Percentiles rank a stretch among this genome's conserved stretches.
Evolutionary conservation across 768 basidiomycete species (phyloP).

Genomic region (Lyophyllum shimeji): DNA sequence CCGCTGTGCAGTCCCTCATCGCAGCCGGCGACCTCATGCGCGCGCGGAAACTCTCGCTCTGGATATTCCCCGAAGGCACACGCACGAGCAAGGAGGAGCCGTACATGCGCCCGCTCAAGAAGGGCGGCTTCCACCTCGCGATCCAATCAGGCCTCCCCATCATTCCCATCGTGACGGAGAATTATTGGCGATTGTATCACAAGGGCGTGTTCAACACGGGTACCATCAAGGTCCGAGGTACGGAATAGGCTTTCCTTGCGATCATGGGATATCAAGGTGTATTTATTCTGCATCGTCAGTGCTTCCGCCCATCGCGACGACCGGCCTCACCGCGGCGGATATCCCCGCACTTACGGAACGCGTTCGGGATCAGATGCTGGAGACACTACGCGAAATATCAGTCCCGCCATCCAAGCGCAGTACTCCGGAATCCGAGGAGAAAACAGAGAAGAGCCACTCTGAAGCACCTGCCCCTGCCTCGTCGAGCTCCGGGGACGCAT

Average conservation of each 20-base stretch:
- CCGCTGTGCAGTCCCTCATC: slow-evolving; percentile 73
- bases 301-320: slow-evolving; percentile 84
- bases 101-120: slow-evolving; percentile 87
- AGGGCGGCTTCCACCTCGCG: slow-evolving; percentile 97
- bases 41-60: slow-evolving; percentile 65
- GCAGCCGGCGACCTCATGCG: slow-evolving; percentile 83
- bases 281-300: slow-evolving; percentile 49
- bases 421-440: slow-evolving; percentile 5
- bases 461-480: background rate
- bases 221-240: slow-evolving; percentile 79
- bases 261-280: background rate
- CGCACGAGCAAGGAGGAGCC: slow-evolving; percentile 67
- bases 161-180: slow-evolving; percentile 89
- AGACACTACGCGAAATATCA: slow-evolving; percentile 76
- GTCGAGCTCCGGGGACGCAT: background rate
- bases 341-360: slow-evolving; percentile 62
- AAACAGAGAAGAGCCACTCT: slow-evolving; percentile 10
- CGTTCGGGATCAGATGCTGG: slow-evolving; percentile 80
- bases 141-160: slow-evolving; percentile 89
- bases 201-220: slow-evolving; percentile 76
- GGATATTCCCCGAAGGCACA: slow-evolving; percentile 98
- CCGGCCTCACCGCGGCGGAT: slow-evolving; percentile 68
- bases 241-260: slow-evolving; percentile 19
- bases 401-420: slow-evolving; percentile 31
- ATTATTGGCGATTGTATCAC: slow-evolving; percentile 88